These are phyloP conservation scores for Phylloporus gajari DNA, from an alignment of 1,284 basidiomycete species.

Conservation along the genomic window DNA sequence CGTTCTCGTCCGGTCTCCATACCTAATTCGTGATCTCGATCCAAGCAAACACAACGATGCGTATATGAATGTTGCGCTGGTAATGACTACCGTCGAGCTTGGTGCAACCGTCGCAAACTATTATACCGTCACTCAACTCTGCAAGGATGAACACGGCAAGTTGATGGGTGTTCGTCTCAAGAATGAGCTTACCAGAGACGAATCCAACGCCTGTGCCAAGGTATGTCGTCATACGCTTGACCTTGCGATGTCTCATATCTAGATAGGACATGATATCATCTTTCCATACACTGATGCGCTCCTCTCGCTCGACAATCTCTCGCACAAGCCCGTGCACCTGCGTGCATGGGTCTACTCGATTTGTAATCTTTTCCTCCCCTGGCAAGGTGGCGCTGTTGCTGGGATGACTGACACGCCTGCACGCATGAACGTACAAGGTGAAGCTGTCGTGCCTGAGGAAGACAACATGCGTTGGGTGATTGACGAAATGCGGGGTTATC, in stretches of 20 bases:
- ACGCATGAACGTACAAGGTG: conserved; percentile 62
- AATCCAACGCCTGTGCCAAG: conserved; percentile 87
- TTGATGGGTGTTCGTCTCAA: conserved; percentile 81
- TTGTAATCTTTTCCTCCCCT: conserved; percentile 99
- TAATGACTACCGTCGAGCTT: conserved; percentile 94
- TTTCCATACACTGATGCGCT: conserved; percentile 94
- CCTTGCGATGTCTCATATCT: conserved; percentile 6
- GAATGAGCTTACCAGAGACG: conserved; percentile 86
- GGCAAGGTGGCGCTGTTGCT: conserved; percentile 98
- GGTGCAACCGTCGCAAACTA: conserved; percentile 94
- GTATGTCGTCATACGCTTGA: conserved; percentile 47
- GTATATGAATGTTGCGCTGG: conserved; percentile 95
- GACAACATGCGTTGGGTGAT: conserved; percentile 98
- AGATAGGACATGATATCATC: conserved; percentile 75
- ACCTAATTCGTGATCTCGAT: conserved; percentile 3
- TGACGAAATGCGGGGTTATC: conserved; percentile 90
- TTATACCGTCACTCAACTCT: conserved; percentile 84
- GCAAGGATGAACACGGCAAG: conserved; percentile 75
- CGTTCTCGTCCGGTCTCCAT: conserved; percentile 25
- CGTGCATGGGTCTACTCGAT: conserved; percentile 95
- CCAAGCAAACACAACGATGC: conserved; percentile 97
- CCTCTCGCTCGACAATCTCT: conserved; percentile 86
- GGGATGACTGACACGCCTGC: conserved; percentile 95
- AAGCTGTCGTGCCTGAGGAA: conserved; percentile 77
- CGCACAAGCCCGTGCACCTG: conserved; percentile 82